phyloP scores from a whole-genome alignment of 495 filamentous ascomycete species.

The Penicillium silybi region DNA sequence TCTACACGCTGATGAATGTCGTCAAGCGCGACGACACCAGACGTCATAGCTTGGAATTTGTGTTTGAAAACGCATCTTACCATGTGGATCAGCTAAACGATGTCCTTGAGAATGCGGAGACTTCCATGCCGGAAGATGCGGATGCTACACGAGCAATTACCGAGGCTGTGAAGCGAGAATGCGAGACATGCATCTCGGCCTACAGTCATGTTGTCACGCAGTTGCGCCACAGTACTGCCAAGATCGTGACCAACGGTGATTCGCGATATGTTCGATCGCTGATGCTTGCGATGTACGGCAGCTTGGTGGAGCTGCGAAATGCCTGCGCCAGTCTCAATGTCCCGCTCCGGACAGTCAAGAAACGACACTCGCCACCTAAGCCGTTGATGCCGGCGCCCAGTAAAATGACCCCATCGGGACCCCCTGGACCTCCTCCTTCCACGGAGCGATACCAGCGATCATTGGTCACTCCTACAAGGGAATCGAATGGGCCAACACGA shows the following conservation, averaged over 20 bases:
- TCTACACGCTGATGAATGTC: slow-evolving; percentile 67
- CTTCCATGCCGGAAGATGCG: slow-evolving; percentile 30
- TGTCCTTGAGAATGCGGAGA: slow-evolving; percentile 63
- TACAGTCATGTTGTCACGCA: slow-evolving; percentile 73
- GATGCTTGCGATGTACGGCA: slow-evolving; percentile 76
- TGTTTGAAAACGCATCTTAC: slow-evolving; percentile 70
- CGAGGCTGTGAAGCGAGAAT: slow-evolving; percentile 59
- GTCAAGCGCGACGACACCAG: slow-evolving; percentile 63
- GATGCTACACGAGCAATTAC: slow-evolving; percentile 43
- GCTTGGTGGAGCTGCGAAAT: slow-evolving; percentile 69
- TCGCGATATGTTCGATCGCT: slow-evolving; percentile 75
- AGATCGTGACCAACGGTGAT: slow-evolving; percentile 70
- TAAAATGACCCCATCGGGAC: not conserved
- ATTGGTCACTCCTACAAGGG: slow-evolving; percentile 59
- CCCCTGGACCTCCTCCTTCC: slow-evolving; percentile 4
- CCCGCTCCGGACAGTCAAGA: slow-evolving; percentile 19
- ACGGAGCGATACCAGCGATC: slow-evolving; percentile 39
- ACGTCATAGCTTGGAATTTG: slow-evolving; percentile 69
- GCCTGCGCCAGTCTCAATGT: slow-evolving; percentile 43
- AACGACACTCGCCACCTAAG: slow-evolving; percentile 23
- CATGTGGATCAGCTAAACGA: slow-evolving; percentile 73
- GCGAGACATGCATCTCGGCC: slow-evolving; percentile 67
- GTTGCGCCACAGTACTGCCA: slow-evolving; percentile 62
- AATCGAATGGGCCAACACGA: slow-evolving; percentile 44
- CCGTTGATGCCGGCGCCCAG: slow-evolving; percentile 22